These are phyloP conservation scores for Pseudopyricularia javanii DNA, from an alignment of 2,329 filamentous ascomycete genomes.

Conservation along the genomic window DNA sequence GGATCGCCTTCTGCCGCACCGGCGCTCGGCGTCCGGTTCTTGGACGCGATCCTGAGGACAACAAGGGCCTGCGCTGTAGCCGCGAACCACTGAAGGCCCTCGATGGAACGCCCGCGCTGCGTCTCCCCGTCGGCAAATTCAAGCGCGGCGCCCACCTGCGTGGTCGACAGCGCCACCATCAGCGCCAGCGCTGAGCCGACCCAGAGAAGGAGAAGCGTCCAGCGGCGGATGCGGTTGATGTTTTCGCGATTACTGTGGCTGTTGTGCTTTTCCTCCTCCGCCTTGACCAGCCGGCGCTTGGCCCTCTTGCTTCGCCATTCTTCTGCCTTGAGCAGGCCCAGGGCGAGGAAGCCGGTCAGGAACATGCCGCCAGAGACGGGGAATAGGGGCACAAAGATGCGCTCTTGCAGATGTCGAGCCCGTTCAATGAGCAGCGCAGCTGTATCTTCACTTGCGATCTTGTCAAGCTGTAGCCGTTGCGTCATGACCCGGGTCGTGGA, in stretches of 20 bases:
- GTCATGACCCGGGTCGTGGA: background rate
- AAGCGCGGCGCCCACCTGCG: slow-evolving; percentile 1
- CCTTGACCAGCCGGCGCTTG: background rate
- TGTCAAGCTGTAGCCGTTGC: background rate
- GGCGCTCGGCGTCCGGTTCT: background rate
- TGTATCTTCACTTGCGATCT: background rate
- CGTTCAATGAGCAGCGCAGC: background rate
- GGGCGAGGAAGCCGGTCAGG: slow-evolving; percentile 4
- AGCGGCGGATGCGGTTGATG: background rate
- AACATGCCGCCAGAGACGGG: slow-evolving; percentile 4
- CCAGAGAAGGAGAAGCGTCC: background rate
- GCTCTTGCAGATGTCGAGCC: background rate
- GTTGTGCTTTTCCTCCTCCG: background rate
- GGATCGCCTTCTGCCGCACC: slow-evolving; percentile 21
- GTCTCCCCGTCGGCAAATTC: background rate
- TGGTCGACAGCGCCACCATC: background rate
- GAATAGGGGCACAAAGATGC: background rate
- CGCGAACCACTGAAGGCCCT: slow-evolving; percentile 1
- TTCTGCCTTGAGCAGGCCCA: background rate
- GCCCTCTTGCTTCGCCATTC: background rate
- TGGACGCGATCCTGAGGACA: background rate
- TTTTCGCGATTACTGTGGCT: background rate
- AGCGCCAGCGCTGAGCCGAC: background rate
- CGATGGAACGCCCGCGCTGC: background rate
- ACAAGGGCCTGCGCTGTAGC: background rate